Evolutionary conservation across 148 eudicot genomes (phyloP), one percentile per base, ranked within the genome.

Genomic region (Fagopyrum homotropicum): DNA sequence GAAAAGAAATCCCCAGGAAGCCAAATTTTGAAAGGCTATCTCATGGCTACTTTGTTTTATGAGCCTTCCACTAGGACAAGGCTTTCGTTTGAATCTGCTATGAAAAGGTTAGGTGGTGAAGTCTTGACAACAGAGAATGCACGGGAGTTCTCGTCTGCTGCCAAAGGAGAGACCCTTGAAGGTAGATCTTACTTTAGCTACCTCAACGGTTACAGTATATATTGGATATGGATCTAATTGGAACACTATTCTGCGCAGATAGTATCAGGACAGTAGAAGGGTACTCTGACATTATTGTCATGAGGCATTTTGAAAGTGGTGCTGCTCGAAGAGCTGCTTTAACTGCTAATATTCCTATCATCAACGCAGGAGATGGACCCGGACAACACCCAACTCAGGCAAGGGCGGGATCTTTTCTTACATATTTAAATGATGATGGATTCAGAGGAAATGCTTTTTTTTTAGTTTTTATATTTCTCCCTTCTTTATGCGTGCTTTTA

Each of bases 371-470:
- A 71, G 98, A 94, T 81, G 98, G 98, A 78, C 98, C 98, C 12
- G 98, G 98, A n/a, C 97, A 94, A 82, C 98, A 94, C 80, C 98
- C 98, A 75, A 86, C 92, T 79, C 98, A 94, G 88, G 98, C 90
- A 40, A 77, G 66, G 40, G 26, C 19, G 66, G 35, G 66, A 60
- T 22, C 66, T 60, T 26, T 35, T 22, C 40, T 60, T 60, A 26
- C 40, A 26, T 61, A 5, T 61, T 11, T 61, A 61, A 61, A 15
- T 9, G 44, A 29, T 29, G 43, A 29, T 61, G 43, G 30, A 29
- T 26, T 26, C 9, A 29, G 5, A 8, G 40, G 43, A 56, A 56
- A 17, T 54, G 5, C 2, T 16, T 56, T 7, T 22, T 7, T 57
- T 7, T 4, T 49, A 49, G 52, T 49, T 57, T 55, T 55, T 55